Evolutionary conservation across 73 alveolate species (phyloP), one percentile per base, ranked within the genome.

Genomic region (Paramecium caudatum): DNA sequence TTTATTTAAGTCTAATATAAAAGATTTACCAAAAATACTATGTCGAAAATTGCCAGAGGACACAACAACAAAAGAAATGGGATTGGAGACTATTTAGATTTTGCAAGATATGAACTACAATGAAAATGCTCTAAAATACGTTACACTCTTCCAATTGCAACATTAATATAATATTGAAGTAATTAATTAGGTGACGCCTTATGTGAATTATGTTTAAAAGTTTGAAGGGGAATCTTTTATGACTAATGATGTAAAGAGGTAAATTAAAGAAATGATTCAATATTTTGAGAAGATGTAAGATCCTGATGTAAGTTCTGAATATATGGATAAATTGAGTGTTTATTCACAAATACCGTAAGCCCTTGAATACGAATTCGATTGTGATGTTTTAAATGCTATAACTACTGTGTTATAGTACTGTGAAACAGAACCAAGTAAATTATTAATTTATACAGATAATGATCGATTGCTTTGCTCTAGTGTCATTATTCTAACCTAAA

Each of bases 111-210:
- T 45, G 16, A 30, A 74, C 19, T 37, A 41, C 10, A 27, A 30
- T 13, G 88, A 74, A 41, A 74, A 74, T 74, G 39, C 88, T 39
- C 65, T 74, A 5, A 74, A 74, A 74, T 74, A 74, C 19, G 47
- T 43, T 41, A 41, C 88, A 0, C 15, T 27, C n/a, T 74, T 74
- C 19, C 12, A 43, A 45, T 41, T 74, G 46, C n/a, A 74, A 46
- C 88, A 74, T 74, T 74, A 36, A 74, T 41, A 74, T 45, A 68
- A 65, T 65, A 36, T 65, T 33, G 83, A 65, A 65, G 83, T 65
- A 3, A 65, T 36, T 27, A 65, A 65, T 36, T 33, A 32, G 5
- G 47, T 65, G 2, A 36, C 34, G 4, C 83, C 83, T 33, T 65
- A 65, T 65, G 15, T 65, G 27, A 30, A 65, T 33, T 32, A 36